Conservation (phyloP, 2,329 filamentous ascomycete species). For the Hypoxylon sp. region DNA sequence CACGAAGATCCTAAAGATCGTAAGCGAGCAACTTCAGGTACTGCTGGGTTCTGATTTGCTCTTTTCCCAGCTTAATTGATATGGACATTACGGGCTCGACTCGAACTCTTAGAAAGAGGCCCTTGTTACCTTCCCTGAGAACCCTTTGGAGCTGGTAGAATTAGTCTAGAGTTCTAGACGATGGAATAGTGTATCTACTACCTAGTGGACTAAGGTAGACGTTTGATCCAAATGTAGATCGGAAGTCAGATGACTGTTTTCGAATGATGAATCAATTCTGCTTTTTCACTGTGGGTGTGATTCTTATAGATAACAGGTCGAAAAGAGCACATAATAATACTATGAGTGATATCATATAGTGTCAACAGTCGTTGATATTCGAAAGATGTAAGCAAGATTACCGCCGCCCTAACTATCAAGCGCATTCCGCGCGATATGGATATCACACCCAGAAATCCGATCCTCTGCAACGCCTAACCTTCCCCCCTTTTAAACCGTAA, state of each 20-base stretch:
- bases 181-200: neutral
- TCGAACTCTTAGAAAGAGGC: constrained; percentile 12
- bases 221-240: neutral
- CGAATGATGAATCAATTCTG: neutral
- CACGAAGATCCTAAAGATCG: constrained; percentile 29
- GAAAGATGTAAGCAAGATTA: constrained; percentile 25
- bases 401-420: constrained; percentile 36
- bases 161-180: neutral
- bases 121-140: constrained; percentile 4
- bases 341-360: neutral
- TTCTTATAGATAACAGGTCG: neutral
- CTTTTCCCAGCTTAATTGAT: constrained; percentile 3
- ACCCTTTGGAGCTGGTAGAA: constrained; percentile 16
- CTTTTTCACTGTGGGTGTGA: neutral
- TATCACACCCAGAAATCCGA: constrained; percentile 38
- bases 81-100: constrained; percentile 7
- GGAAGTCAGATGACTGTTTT: neutral
- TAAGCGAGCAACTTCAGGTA: constrained; percentile 16
- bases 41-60: neutral
- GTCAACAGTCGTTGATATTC: constrained; percentile 32
- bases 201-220: neutral
- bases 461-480: constrained; percentile 35
- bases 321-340: neutral
- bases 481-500: constrained; percentile 9
- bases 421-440: constrained; percentile 42